Evolutionary conservation across 1,139 yeast genomes (phyloP).

Genomic region (Saccharomyces hybrid): DNA sequence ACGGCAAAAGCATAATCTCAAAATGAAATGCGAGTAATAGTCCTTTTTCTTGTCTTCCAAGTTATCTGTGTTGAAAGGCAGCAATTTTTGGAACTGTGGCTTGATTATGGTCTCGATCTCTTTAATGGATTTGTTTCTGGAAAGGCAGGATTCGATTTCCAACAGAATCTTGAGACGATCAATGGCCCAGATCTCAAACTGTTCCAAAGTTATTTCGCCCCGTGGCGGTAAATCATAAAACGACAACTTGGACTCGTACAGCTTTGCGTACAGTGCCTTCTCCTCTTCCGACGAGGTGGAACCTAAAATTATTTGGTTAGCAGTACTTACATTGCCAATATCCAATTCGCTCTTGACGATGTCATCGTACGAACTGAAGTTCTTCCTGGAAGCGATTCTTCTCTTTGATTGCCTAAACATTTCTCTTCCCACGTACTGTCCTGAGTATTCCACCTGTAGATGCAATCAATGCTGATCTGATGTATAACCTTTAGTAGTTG

Average conservation of each 20-base stretch:
- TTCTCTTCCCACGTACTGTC: background rate
- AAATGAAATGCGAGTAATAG: slow-evolving; percentile 82
- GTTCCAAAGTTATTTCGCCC: slow-evolving; percentile 80
- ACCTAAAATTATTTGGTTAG: slow-evolving; percentile 11
- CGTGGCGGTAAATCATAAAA: slow-evolving; percentile 69
- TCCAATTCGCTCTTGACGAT: slow-evolving; percentile 8
- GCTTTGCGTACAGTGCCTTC: slow-evolving; percentile 24
- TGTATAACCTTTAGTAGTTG: background rate
- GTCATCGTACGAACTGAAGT: slow-evolving; percentile 40
- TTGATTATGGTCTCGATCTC: slow-evolving; percentile 61
- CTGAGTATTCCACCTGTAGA: background rate
- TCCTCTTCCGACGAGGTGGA: slow-evolving; percentile 22
- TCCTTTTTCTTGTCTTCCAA: slow-evolving; percentile 70
- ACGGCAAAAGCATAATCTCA: slow-evolving; percentile 83
- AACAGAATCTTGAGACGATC: slow-evolving; percentile 77
- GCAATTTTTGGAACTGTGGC: slow-evolving; percentile 53
- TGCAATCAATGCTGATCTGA: background rate
- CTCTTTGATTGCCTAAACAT: slow-evolving; percentile 76
- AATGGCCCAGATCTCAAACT: slow-evolving; percentile 92
- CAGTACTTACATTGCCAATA: slow-evolving; percentile 1
- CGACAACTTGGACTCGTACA: slow-evolving; percentile 32
- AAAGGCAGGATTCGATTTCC: slow-evolving; percentile 71
- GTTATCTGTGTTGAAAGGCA: slow-evolving; percentile 49
- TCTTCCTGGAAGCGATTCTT: slow-evolving; percentile 67
- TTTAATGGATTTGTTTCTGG: slow-evolving; percentile 54